These are phyloP conservation scores for Austroboletus festivus DNA, from an alignment of 768 basidiomycete genomes.

Conservation along the genomic window DNA sequence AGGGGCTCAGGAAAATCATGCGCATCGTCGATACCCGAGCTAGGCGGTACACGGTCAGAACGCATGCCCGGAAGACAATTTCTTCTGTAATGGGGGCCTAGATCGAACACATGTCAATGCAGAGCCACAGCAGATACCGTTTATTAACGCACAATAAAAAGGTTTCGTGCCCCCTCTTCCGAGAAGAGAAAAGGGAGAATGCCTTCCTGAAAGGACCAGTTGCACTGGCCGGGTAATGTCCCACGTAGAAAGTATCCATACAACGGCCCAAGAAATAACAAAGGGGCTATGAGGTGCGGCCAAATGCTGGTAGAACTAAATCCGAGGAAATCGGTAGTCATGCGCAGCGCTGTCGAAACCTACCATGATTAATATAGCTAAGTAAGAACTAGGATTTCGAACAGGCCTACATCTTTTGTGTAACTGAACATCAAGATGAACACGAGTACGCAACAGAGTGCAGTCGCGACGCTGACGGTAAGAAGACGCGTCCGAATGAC, in stretches of 20 bases:
- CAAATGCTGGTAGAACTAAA: constrained; percentile 29
- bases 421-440: constrained; percentile 38
- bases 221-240: constrained; percentile 53
- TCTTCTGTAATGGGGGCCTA: constrained; percentile 94
- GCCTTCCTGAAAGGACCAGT: constrained; percentile 43
- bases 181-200: constrained; percentile 42
- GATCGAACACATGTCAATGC: not conserved
- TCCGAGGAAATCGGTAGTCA: constrained; percentile 43
- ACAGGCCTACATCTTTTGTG: constrained; percentile 19
- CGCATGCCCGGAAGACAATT: constrained; percentile 83
- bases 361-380: constrained; percentile 12
- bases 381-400: no score
- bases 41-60: constrained; percentile 71
- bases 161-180: constrained; percentile 71
- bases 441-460: constrained; percentile 53
- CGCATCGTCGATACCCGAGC: constrained; percentile 49
- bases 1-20: constrained; percentile 78
- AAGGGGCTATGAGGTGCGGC: constrained; percentile 65
- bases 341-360: constrained; percentile 22
- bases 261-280: constrained; percentile 77
- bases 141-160: constrained; percentile 40
- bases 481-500: constrained; percentile 78
- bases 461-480: constrained; percentile 64
- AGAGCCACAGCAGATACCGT: not conserved
- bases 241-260: constrained; percentile 48